Evolutionary conservation across 1,284 basidiomycete genomes (phyloP).

Genomic region (Cryptococcus floricola): DNA sequence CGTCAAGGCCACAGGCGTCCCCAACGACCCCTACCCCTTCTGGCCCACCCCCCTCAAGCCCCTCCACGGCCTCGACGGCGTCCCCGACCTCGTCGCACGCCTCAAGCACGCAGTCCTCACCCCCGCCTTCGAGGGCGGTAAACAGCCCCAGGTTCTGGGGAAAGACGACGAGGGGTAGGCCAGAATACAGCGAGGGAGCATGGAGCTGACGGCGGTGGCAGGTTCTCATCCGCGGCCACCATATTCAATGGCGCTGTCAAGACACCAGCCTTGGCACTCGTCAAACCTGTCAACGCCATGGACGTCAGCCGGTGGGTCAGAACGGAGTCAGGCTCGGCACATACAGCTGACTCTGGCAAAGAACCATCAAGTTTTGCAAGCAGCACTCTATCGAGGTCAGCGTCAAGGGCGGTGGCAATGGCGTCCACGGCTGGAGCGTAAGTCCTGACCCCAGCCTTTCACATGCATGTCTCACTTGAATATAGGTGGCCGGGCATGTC

Average conservation of each 20-base stretch:
- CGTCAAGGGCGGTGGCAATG: constrained; percentile 83
- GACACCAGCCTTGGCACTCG: constrained; percentile 58
- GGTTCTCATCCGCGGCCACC: constrained; percentile 60
- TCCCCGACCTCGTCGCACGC: constrained; percentile 5
- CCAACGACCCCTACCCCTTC: constrained; percentile 19
- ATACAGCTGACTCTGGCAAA: constrained; percentile 33
- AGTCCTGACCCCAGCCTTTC: constrained; percentile 6
- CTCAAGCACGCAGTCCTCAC: constrained; percentile 8
- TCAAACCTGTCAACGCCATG: constrained; percentile 64
- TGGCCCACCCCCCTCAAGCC: constrained; percentile 5
- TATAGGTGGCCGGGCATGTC: constrained; percentile 67
- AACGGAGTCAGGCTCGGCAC: not conserved
- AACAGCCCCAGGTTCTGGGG: constrained; percentile 15
- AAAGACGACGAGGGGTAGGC: constrained; percentile 23
- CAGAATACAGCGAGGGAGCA: too few relatives aligned
- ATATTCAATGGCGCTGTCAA: constrained; percentile 76
- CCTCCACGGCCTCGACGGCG: not conserved
- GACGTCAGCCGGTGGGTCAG: constrained; percentile 66
- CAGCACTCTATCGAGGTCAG: constrained; percentile 67
- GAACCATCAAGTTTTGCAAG: constrained; percentile 65
- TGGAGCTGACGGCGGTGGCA: constrained; percentile 31
- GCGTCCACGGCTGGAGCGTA: constrained; percentile 75
- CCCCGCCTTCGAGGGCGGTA: not conserved
- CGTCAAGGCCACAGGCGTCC: not conserved
- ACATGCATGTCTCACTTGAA: not conserved